These are phyloP conservation scores for Termitomyces sp. DNA, from an alignment of 768 basidiomycete genomes.

Conservation along the genomic window DNA sequence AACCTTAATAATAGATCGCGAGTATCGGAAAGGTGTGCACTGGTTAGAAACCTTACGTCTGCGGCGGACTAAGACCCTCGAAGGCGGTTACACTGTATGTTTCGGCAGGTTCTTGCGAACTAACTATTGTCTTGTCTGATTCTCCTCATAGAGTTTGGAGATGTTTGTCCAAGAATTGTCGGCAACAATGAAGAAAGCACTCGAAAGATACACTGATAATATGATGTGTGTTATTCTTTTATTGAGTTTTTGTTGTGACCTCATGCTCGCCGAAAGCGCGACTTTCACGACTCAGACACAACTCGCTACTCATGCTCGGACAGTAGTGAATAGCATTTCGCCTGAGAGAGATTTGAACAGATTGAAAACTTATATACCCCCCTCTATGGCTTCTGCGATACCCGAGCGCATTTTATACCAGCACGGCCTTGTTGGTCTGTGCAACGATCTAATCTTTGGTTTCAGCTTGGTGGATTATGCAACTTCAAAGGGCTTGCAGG, in stretches of 20 bases:
- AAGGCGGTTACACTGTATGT: slow-evolving; percentile 72
- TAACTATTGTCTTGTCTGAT: not conserved
- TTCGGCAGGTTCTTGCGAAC: slow-evolving; percentile 15
- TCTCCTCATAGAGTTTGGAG: slow-evolving; percentile 63
- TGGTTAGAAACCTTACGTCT: slow-evolving; percentile 90
- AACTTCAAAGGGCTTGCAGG: slow-evolving; percentile 67
- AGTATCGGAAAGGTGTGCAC: slow-evolving; percentile 86
- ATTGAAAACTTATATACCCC: slow-evolving; percentile 53
- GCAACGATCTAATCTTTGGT: slow-evolving; percentile 87
- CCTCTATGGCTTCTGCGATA: slow-evolving; percentile 58
- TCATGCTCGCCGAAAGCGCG: slow-evolving; percentile 44
- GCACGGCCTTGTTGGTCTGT: slow-evolving; percentile 78
- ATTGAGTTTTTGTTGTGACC: not conserved
- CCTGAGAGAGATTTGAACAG: slow-evolving; percentile 66
- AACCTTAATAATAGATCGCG: slow-evolving; percentile 59
- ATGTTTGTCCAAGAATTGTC: slow-evolving; percentile 75
- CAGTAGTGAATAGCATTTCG: slow-evolving; percentile 62
- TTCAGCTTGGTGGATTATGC: slow-evolving; percentile 88
- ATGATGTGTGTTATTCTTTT: slow-evolving; percentile 49
- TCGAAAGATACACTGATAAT: slow-evolving; percentile 78
- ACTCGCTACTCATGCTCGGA: slow-evolving; percentile 60
- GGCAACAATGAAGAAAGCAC: slow-evolving; percentile 52
- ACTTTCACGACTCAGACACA: slow-evolving; percentile 75
- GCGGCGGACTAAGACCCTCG: slow-evolving; percentile 75
- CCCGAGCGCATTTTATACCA: slow-evolving; percentile 75